Evolutionary conservation across 768 basidiomycete species (phyloP).

Genomic region (Lanmaoa pseudosensibilis): DNA sequence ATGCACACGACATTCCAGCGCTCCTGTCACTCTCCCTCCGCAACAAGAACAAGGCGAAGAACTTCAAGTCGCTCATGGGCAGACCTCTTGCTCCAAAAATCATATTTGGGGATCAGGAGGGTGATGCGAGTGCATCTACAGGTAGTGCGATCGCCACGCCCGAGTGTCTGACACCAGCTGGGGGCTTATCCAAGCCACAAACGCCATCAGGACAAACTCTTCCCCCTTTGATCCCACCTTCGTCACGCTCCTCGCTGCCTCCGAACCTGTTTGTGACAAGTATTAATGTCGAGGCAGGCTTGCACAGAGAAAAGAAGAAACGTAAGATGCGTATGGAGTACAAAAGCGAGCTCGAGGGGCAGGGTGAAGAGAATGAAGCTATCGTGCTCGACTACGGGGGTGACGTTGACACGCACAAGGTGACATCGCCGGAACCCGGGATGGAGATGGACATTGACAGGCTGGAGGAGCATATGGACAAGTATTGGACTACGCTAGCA

Average conservation of each 20-base stretch:
- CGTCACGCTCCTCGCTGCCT: constrained; percentile 58
- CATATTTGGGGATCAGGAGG: constrained; percentile 41
- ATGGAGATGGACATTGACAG: not conserved
- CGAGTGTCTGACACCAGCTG: not conserved
- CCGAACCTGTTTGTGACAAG: constrained; percentile 68
- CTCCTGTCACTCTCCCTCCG: constrained; percentile 51
- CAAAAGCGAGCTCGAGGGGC: constrained; percentile 12
- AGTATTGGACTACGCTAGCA: constrained; percentile 20
- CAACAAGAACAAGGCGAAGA: constrained; percentile 76
- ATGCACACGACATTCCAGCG: not conserved
- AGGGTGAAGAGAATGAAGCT: not conserved
- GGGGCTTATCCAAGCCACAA: no score
- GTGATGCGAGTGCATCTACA: not conserved
- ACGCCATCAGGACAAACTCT: not conserved
- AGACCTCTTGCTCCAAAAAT: constrained; percentile 50
- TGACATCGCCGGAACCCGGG: not conserved
- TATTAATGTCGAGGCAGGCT: constrained; percentile 62
- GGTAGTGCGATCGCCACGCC: not conserved
- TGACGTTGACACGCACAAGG: not conserved
- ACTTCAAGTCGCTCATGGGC: constrained; percentile 55
- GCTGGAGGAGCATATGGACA: constrained; percentile 15
- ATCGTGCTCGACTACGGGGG: constrained; percentile 15
- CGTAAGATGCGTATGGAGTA: constrained; percentile 38
- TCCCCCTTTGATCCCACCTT: constrained; percentile 59
- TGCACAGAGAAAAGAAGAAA: constrained; percentile 37